Conservation (phyloP, 345 rosid genomes). For the Pistacia integerrima region DNA sequence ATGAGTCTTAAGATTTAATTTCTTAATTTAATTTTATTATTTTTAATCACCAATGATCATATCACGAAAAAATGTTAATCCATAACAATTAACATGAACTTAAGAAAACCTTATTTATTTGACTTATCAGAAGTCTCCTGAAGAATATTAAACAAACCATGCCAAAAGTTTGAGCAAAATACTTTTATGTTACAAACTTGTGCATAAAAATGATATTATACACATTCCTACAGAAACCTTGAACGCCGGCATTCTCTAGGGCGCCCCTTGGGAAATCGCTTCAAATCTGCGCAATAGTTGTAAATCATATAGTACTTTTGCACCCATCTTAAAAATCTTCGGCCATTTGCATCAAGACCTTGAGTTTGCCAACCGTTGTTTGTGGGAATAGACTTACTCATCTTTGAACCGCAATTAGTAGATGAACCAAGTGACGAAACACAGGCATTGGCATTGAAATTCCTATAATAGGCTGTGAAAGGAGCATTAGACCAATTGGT, state of each 20-base stretch:
- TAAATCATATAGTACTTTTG: constrained; percentile 53
- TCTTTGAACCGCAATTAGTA: constrained; percentile 22
- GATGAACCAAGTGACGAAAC: constrained; percentile 18
- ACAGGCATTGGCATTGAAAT: constrained; percentile 37
- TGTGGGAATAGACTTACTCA: background rate
- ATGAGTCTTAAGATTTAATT: too few species aligned
- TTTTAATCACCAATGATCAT: too few species aligned
- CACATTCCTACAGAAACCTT: constrained; percentile 14
- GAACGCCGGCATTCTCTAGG: constrained; percentile 38
- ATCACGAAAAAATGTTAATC: too few species aligned
- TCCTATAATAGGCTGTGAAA: constrained; percentile 43
- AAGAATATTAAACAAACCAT: too few species aligned
- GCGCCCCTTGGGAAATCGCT: constrained; percentile 44
- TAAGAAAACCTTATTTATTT: too few species aligned
- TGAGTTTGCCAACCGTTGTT: constrained; percentile 1
- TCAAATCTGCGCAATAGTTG: constrained; percentile 51
- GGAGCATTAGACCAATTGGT: constrained; percentile 59
- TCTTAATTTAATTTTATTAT: too few species aligned
- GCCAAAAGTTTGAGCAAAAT: too few species aligned
- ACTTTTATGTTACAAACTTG: too few species aligned
- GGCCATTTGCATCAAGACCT: constrained; percentile 25
- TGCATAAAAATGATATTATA: too few species aligned
- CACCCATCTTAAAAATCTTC: constrained; percentile 50
- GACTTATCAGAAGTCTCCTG: too few species aligned
- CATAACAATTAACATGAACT: too few species aligned